Evolutionary conservation across 345 rosid genomes (phyloP).

Genomic region (Adansonia digitata): DNA sequence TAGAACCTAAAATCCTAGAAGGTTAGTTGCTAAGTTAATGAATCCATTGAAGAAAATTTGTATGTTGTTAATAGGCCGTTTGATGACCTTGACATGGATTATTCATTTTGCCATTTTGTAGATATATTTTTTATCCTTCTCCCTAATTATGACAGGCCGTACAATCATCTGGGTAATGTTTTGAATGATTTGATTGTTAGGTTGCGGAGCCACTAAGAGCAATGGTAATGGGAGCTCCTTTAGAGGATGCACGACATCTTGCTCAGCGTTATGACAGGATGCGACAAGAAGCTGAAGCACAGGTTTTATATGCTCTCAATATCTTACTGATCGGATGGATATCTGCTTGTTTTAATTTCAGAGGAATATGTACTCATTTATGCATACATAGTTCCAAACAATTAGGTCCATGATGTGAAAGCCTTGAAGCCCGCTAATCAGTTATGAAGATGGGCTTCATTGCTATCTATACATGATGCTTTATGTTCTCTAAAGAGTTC

Average conservation of each 20-base stretch:
- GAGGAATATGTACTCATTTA: background rate
- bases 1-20: background rate
- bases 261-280: slow-evolving; percentile 93
- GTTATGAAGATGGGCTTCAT: background rate
- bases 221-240: slow-evolving; percentile 91
- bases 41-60: background rate
- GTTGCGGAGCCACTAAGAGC: slow-evolving; percentile 94
- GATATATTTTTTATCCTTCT: background rate
- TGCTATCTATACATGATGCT: background rate
- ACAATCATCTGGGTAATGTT: slow-evolving; percentile 6
- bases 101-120: background rate
- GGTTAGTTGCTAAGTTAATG: background rate
- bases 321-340: background rate
- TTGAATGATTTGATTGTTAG: slow-evolving; percentile 36
- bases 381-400: background rate
- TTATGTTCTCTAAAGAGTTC: background rate
- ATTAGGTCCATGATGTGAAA: background rate
- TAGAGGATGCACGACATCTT: slow-evolving; percentile 96
- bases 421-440: background rate
- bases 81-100: background rate
- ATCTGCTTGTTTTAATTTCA: background rate
- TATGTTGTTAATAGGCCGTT: background rate
- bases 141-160: background rate
- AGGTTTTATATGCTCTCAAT: slow-evolving; percentile 40
- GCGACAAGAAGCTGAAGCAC: slow-evolving; percentile 96